Evolutionary conservation across 2,329 filamentous ascomycete species (phyloP).

Genomic region (Blumeria hordei): DNA sequence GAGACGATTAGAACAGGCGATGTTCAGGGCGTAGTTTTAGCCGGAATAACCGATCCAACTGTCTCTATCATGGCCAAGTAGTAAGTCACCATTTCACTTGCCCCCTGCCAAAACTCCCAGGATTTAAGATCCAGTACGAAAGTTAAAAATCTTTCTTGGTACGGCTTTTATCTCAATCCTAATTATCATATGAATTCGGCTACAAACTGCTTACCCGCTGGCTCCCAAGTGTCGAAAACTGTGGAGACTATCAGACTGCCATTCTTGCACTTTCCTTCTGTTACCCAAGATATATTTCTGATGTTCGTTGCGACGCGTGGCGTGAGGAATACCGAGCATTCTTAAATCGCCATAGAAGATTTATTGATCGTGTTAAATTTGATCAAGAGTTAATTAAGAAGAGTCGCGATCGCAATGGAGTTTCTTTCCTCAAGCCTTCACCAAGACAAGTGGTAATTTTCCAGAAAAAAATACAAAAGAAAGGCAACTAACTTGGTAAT

Average conservation of each 20-base stretch:
- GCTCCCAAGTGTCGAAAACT: constrained; percentile 32
- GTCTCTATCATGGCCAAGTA: constrained; percentile 43
- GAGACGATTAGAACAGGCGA: constrained; percentile 40
- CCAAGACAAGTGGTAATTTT: constrained; percentile 31
- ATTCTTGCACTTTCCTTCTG: constrained; percentile 52
- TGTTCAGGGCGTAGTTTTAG: constrained; percentile 54
- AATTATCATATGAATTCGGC: background rate
- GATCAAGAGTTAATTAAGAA: constrained; percentile 51
- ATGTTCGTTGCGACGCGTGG: constrained; percentile 53
- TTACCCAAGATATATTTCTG: constrained; percentile 52
- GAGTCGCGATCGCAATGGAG: constrained; percentile 35
- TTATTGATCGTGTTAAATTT: constrained; percentile 53
- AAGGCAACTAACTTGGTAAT: background rate
- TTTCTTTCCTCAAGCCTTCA: constrained; percentile 36
- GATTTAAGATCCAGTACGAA: background rate
- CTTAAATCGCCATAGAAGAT: constrained; percentile 47
- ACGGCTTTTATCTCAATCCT: background rate
- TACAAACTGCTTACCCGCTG: background rate
- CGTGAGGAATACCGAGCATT: constrained; percentile 46
- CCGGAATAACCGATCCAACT: constrained; percentile 47
- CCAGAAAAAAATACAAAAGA: too few species aligned
- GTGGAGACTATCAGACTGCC: constrained; percentile 56
- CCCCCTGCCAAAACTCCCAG: background rate
- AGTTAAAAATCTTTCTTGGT: background rate
- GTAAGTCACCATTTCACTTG: background rate